Base-by-base conservation (phyloP, 2,329 filamentous ascomycete genomes). In the Thielaviopsis euricoi region DNA sequence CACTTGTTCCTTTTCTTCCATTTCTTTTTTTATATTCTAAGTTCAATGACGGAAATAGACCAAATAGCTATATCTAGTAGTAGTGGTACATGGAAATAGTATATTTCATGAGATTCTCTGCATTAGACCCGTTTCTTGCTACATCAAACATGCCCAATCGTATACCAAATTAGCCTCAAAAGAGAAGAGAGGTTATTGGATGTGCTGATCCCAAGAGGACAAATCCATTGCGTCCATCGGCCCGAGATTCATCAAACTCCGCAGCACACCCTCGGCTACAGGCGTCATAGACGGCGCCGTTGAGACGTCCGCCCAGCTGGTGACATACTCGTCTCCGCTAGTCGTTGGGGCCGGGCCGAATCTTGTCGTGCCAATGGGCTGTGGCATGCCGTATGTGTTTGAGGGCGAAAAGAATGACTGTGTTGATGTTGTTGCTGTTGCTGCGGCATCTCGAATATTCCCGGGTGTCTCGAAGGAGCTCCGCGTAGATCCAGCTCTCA, bases 191-290 rank as follows among this genome's bases (percentile, higher is more conserved):
- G 33, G 33, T 10, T 21, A 59, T 46, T 55, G 48, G 10, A 59
- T 59, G 22, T 64, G 62, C 9, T 65, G 67, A 59, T 76, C 75
- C 76, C 76, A 78, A 33, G 71, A 67, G 17, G 69, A 71, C 59
- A 78, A 67, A 62, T 80, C 79, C 76, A 83, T 80, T 12, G 75
- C 74, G 62, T 83, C 79, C 74, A 83, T 79, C 0, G 78, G 72
- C 7, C 76, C 76, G 70, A 82, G 75, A 57, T 74, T 76, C 74
- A 81, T 79, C 58, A 82, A 68, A 9, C 77, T 75, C 59, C 77
- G 71, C 52, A 83, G 67, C 50, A 83, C 74, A 0, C 79, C 78
- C 53, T 82, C 79, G 0, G 77, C 74, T 15, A 80, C 74, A 5
- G 77, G 77, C 21, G 76, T 76, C 69, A 81, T 76, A 9, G 72